A percentile compares a stretch with the other conserved stretches of the same genome.
These are phyloP conservation scores for Brassica carinata DNA, from an alignment of 345 rosid species.

Conservation along the genomic window DNA sequence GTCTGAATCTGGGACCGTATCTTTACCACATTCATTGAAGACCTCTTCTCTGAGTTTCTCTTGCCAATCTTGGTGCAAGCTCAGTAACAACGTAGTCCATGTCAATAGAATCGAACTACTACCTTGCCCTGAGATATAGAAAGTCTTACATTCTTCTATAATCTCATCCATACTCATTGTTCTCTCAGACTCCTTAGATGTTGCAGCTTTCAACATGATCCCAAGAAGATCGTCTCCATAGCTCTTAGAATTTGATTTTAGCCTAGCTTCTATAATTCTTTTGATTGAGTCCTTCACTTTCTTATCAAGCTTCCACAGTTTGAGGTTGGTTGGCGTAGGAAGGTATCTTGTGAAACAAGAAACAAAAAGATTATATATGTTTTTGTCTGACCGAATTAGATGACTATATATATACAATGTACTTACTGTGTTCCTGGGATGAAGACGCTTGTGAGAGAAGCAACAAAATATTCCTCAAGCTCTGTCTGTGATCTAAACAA, in stretches of 20 bases:
- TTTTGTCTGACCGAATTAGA: not conserved
- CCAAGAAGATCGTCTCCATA: constrained; percentile 10
- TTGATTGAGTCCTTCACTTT: constrained; percentile 3
- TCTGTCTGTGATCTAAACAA: constrained; percentile 4
- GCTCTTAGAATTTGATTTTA: not conserved
- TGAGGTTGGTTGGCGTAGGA: constrained; percentile 2
- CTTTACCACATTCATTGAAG: not conserved
- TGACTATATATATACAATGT: not conserved
- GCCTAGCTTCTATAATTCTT: constrained; percentile 9
- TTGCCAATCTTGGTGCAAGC: constrained; percentile 13
- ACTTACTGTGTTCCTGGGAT: constrained; percentile 5
- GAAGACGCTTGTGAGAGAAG: constrained; percentile 5
- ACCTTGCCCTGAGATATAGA: constrained; percentile 6
- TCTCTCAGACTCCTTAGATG: not conserved
- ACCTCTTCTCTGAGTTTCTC: constrained; percentile 13
- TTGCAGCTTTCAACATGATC: constrained; percentile 7
- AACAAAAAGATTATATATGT: not conserved
- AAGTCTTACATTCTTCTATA: constrained; percentile 3
- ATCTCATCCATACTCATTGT: not conserved
- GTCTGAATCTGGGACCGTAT: not conserved
- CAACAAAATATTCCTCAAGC: not conserved
- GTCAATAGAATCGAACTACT: not conserved
- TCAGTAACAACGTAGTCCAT: not conserved
- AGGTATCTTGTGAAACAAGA: not conserved
- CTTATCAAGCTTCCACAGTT: constrained; percentile 1